Conservation (phyloP, 2,329 filamentous ascomycete genomes). For the Stylonectria norvegica region DNA sequence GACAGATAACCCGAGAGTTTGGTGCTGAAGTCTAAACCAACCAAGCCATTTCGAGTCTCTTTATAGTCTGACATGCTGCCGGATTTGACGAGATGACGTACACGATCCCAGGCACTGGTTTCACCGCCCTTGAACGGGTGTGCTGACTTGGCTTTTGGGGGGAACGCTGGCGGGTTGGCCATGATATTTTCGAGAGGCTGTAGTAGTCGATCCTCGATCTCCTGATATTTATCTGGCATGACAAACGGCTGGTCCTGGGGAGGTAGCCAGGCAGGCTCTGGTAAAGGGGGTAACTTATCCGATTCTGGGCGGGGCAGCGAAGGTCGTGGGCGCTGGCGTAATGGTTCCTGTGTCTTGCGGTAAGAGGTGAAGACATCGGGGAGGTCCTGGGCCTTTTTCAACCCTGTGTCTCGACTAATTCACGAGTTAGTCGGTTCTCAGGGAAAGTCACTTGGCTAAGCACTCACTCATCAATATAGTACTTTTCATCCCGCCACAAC, state of each 20-base stretch:
- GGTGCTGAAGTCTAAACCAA: slow-evolving; percentile 69
- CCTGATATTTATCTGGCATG: slow-evolving; percentile 55
- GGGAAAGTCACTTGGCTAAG: neutral
- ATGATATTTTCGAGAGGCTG: slow-evolving; percentile 55
- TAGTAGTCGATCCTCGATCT: slow-evolving; percentile 52
- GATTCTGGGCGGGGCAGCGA: slow-evolving; percentile 51
- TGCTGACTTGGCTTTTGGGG: slow-evolving; percentile 52
- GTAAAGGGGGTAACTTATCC: slow-evolving; percentile 54
- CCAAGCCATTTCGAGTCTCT: slow-evolving; percentile 65
- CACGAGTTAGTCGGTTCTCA: slow-evolving; percentile 12
- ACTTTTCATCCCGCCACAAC: slow-evolving; percentile 72
- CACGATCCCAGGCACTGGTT: slow-evolving; percentile 52
- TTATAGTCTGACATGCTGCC: slow-evolving; percentile 64
- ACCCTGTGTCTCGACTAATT: slow-evolving; percentile 61
- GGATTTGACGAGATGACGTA: slow-evolving; percentile 58
- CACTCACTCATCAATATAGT: slow-evolving; percentile 73
- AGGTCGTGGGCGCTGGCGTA: slow-evolving; percentile 61
- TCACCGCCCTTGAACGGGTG: slow-evolving; percentile 71
- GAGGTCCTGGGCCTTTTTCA: slow-evolving; percentile 55
- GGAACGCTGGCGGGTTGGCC: slow-evolving; percentile 48
- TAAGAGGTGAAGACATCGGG: slow-evolving; percentile 75
- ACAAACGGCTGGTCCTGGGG: slow-evolving; percentile 59
- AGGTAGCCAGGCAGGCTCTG: slow-evolving; percentile 48
- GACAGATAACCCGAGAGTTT: slow-evolving; percentile 73
- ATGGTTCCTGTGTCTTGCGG: slow-evolving; percentile 68